Evolutionary conservation across 148 eudicot species (phyloP).

Genomic region (Vaccinium darrowii): DNA sequence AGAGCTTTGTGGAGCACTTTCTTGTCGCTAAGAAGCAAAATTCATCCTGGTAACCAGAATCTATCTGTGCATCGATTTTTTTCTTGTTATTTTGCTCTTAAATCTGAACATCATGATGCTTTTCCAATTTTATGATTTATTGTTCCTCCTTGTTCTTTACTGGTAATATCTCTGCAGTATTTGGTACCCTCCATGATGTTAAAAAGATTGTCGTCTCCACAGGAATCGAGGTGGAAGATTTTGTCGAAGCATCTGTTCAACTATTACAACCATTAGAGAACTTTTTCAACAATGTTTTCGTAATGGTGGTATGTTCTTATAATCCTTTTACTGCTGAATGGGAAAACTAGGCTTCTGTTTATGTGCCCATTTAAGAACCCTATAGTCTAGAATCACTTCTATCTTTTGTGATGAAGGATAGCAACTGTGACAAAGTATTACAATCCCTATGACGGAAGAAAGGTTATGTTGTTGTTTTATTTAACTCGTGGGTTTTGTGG

Average conservation of each 20-base stretch:
- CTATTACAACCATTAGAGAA: constrained; percentile 80
- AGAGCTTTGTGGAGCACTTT: constrained; percentile 79
- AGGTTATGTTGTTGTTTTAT: background rate
- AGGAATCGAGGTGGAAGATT: constrained; percentile 85
- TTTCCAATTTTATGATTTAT: background rate
- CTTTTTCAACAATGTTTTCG: constrained; percentile 88
- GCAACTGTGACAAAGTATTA: background rate
- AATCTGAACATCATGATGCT: background rate
- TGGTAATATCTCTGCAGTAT: background rate
- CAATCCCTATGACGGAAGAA: background rate
- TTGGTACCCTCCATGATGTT: background rate
- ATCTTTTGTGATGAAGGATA: background rate
- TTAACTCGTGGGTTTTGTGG: background rate
- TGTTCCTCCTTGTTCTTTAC: background rate
- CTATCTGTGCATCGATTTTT: background rate
- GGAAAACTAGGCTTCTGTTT: background rate
- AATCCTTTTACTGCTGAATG: background rate
- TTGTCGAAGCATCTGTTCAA: constrained; percentile 61
- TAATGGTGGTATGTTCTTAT: constrained; percentile 87
- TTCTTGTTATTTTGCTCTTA: background rate
- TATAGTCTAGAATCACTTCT: background rate
- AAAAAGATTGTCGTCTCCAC: constrained; percentile 3
- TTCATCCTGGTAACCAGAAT: constrained; percentile 57
- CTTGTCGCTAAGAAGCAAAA: constrained; percentile 56
- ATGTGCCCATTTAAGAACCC: background rate